Evolutionary conservation across 2,329 filamentous ascomycete species (phyloP).

Genomic region (Byssochlamys sp.): DNA sequence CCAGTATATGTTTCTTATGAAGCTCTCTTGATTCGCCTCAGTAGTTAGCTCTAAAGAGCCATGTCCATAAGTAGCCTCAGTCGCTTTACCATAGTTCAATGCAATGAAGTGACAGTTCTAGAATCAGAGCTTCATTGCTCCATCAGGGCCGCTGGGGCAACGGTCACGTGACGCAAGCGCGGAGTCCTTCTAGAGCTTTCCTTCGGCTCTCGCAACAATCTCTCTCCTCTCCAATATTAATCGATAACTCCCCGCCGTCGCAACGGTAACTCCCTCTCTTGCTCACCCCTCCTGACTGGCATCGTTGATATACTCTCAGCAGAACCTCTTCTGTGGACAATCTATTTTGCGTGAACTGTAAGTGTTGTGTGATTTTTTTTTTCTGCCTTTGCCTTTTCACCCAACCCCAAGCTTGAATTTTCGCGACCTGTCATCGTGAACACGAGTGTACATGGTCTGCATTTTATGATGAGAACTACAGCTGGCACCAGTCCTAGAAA

Average conservation of each 20-base stretch:
- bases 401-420: background rate
- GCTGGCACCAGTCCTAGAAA: slow-evolving; percentile 61
- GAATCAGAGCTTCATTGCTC: background rate
- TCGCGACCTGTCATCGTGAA: background rate
- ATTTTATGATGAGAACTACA: slow-evolving; percentile 47
- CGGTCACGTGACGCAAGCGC: slow-evolving; percentile 9
- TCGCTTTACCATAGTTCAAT: background rate
- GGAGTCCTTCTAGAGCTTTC: slow-evolving; percentile 31
- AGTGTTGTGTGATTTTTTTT: slow-evolving; percentile 5
- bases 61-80: background rate
- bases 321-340: slow-evolving; percentile 7
- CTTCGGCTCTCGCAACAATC: slow-evolving; percentile 13
- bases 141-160: background rate
- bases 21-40: background rate
- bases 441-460: slow-evolving; percentile 2
- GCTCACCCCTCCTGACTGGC: slow-evolving; percentile 7
- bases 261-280: slow-evolving; percentile 7
- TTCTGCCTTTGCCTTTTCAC: background rate
- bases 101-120: background rate
- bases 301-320: slow-evolving; percentile 14
- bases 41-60: background rate
- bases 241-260: slow-evolving; percentile 2
- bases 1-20: background rate
- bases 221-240: background rate
- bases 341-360: slow-evolving; percentile 11